Evolutionary conservation across 257 asterid genomes (phyloP), one percentile per base, ranked within the genome.

Genomic region (Ilex aquifolium): DNA sequence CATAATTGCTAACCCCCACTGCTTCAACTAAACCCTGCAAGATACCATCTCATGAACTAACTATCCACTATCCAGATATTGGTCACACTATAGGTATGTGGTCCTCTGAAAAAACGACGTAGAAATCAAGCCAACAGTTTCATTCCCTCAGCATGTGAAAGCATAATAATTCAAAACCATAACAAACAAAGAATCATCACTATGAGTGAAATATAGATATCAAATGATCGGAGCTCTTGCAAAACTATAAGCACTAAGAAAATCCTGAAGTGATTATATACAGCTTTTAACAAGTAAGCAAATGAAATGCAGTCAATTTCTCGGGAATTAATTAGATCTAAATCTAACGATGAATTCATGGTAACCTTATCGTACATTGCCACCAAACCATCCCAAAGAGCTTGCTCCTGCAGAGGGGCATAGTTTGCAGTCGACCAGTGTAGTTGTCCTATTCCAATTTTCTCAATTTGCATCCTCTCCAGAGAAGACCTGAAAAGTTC

Each of bases 371-470:
- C 97, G 61, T 92, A 83, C 97, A 92, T 92, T 84, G 99, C 99
- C 78, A 85, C 96, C 83, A 92, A 83, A 74, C 99, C 99, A 80
- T 89, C 95, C 99, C 99, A 92, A 68, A 92, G 93, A 61, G 94
- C 99, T 56, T 84, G 81, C 65, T 92, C 99, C 61, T 92, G 97
- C 42, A 83, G 82, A 65, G 99, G 97, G 46, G 97, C 96, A 63
- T 92, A 92, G 64, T 92, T 89, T 31, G 95, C 96, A n/a, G 99
- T 89, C 31, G 97, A 92, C 99, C 99, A 92, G 65, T 89, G 99
- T 70, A 92, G 68, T 68, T 92, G 99, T 55, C 96, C 99, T 5
- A 89, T 89, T 61, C 99, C 99, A 8, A 92, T 83, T 68, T 87
- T 89, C 75, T 82, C 84, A 32, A 92, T 79, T 68, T 85, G 82